These are phyloP conservation scores for Apiosordaria backusii DNA, from an alignment of 495 filamentous ascomycete species.

Conservation along the genomic window DNA sequence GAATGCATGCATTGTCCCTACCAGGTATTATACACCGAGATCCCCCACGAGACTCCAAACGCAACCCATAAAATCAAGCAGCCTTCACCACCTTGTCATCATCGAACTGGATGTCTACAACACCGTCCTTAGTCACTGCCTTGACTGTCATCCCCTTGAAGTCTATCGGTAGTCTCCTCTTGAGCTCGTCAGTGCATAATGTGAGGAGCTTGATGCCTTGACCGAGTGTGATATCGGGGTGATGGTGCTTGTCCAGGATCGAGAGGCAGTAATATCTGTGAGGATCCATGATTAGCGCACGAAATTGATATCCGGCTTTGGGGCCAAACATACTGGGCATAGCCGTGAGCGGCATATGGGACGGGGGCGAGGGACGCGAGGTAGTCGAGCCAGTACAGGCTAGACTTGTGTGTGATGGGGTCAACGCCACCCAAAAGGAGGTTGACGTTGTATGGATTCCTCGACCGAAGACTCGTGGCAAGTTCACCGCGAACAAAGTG, in stretches of 20 bases:
- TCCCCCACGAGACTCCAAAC: slow-evolving; percentile 14
- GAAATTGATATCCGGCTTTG: neutral
- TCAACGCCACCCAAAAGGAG: slow-evolving; percentile 90
- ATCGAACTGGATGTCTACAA: slow-evolving; percentile 73
- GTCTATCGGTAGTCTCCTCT: slow-evolving; percentile 92
- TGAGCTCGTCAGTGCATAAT: slow-evolving; percentile 95
- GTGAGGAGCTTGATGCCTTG: slow-evolving; percentile 84
- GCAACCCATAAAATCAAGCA: slow-evolving; percentile 44
- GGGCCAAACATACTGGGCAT: slow-evolving; percentile 74
- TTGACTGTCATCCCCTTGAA: slow-evolving; percentile 96
- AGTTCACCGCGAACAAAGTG: slow-evolving; percentile 92
- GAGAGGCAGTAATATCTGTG: slow-evolving; percentile 83
- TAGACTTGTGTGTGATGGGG: slow-evolving; percentile 78
- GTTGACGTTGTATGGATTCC: slow-evolving; percentile 94
- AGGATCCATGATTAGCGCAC: slow-evolving; percentile 14
- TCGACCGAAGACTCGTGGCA: slow-evolving; percentile 80
- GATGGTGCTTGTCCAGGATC: slow-evolving; percentile 96
- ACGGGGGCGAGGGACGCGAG: slow-evolving; percentile 81
- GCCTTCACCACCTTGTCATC: slow-evolving; percentile 68
- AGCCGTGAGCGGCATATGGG: slow-evolving; percentile 95
- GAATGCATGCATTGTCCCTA: slow-evolving; percentile 16
- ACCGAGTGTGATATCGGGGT: slow-evolving; percentile 83
- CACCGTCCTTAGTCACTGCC: slow-evolving; percentile 88
- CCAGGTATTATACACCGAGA: slow-evolving; percentile 32
- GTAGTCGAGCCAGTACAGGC: slow-evolving; percentile 96